These are phyloP conservation scores for Nannochloris sp. DNA, from an alignment of 139 green algal species.

Conservation along the genomic window DNA sequence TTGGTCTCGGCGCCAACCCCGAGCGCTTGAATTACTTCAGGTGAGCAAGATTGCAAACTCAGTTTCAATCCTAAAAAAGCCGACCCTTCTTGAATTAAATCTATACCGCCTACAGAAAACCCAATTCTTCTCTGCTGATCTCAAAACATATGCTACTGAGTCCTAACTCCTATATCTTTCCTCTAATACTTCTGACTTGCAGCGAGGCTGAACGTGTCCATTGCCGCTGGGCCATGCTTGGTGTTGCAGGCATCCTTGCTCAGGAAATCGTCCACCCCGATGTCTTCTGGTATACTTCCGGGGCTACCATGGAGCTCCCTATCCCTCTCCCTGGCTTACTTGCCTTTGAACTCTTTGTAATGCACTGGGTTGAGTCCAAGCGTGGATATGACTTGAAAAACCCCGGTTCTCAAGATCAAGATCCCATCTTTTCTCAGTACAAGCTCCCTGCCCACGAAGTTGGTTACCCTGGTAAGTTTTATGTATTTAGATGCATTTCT, in stretches of 20 bases:
- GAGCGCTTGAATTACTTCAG: constrained; percentile 53
- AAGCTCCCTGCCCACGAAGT: constrained; percentile 63
- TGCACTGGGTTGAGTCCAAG: constrained; percentile 77
- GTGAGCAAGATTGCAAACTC: no score
- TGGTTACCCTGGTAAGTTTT: not conserved
- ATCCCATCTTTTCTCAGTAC: constrained; percentile 72
- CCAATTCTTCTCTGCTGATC: not conserved
- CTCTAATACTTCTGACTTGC: constrained; percentile 54
- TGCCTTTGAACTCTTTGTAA: constrained; percentile 75
- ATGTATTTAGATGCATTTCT: not conserved
- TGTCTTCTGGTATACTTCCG: constrained; percentile 26
- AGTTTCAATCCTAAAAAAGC: constrained; percentile 4
- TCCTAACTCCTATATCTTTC: constrained; percentile 64
- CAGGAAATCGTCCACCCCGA: constrained; percentile 39
- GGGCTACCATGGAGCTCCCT: constrained; percentile 47
- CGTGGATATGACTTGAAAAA: constrained; percentile 72
- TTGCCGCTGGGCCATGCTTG: constrained; percentile 85
- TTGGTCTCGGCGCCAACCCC: constrained; percentile 57
- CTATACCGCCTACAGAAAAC: not conserved
- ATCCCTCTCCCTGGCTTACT: constrained; percentile 70
- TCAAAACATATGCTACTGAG: constrained; percentile 47
- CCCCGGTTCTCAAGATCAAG: constrained; percentile 66
- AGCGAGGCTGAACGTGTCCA: constrained; percentile 64
- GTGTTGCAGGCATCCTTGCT: constrained; percentile 75
- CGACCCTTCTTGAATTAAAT: not conserved